A percentile compares a stretch with the other conserved stretches of the same genome.
phyloP scores from a whole-genome alignment of 768 basidiomycete genomes.

The Boletus huronensis region DNA sequence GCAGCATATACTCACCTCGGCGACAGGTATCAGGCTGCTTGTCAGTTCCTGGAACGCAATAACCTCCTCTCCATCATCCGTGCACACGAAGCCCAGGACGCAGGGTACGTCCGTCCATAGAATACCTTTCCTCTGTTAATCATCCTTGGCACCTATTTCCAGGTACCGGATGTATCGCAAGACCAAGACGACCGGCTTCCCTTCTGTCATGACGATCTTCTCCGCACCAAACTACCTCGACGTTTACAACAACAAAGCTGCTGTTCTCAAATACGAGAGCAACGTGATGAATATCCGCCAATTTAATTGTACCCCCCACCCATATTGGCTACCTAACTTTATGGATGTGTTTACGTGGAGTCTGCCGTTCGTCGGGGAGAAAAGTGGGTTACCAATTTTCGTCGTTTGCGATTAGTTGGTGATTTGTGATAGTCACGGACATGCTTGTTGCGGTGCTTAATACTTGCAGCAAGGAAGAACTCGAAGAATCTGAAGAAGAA shows the following conservation, averaged over 20 bases:
- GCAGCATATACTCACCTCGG: neutral
- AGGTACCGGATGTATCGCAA: slow-evolving; percentile 99
- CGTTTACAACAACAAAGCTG: slow-evolving; percentile 98
- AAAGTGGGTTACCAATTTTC: slow-evolving; percentile 54
- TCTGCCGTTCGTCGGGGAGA: slow-evolving; percentile 96
- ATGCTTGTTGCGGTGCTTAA: slow-evolving; percentile 97
- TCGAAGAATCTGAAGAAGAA: slow-evolving; percentile 71
- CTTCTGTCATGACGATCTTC: slow-evolving; percentile 99
- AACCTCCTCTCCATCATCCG: slow-evolving; percentile 95
- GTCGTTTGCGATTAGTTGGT: neutral
- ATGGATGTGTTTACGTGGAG: slow-evolving; percentile 99
- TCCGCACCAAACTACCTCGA: slow-evolving; percentile 98
- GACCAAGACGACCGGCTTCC: slow-evolving; percentile 96
- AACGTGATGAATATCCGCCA: slow-evolving; percentile 99
- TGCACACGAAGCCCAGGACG: slow-evolving; percentile 98
- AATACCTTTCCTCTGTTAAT: neutral
- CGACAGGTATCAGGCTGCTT: slow-evolving; percentile 89
- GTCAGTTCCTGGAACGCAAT: slow-evolving; percentile 95
- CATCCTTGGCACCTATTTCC: neutral
- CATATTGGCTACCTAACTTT: slow-evolving; percentile 98
- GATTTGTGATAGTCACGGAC: slow-evolving; percentile 72
- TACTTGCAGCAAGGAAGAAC: slow-evolving; percentile 94
- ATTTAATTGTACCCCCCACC: slow-evolving; percentile 94
- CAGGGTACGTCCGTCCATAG: slow-evolving; percentile 60
- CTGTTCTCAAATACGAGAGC: slow-evolving; percentile 97